Conservation (phyloP, 352 stramenopile species). For the Globisporangium rhizosaccharum region DNA sequence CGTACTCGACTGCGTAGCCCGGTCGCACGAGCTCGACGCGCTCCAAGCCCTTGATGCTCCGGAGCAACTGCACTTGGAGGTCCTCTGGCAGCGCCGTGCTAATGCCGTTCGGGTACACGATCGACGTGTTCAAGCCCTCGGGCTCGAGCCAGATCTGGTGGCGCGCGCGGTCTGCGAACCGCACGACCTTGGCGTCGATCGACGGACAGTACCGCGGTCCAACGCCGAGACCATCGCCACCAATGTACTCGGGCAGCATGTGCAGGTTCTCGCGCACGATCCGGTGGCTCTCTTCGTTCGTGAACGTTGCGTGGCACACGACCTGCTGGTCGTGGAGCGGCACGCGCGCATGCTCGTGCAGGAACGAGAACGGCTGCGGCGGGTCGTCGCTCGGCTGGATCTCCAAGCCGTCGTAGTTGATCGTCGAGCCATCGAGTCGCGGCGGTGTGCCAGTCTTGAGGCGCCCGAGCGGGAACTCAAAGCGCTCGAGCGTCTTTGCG, state of each 20-base stretch:
- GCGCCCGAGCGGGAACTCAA: slow-evolving; percentile 90
- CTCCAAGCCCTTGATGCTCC: slow-evolving; percentile 94
- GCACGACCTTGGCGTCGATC: slow-evolving; percentile 95
- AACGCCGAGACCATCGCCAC: slow-evolving; percentile 69
- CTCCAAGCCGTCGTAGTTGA: slow-evolving; percentile 91
- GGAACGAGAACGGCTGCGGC: slow-evolving; percentile 93
- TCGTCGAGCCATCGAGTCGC: slow-evolving; percentile 92
- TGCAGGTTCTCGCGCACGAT: slow-evolving; percentile 93
- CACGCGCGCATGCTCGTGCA: slow-evolving; percentile 82
- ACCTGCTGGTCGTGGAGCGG: slow-evolving; percentile 80
- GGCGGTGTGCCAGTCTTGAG: slow-evolving; percentile 98
- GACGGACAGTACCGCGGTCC: slow-evolving; percentile 94
- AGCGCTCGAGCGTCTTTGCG: slow-evolving; percentile 90
- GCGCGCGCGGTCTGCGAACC: slow-evolving; percentile 65
- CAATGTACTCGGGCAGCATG: slow-evolving; percentile 91
- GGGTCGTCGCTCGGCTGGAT: slow-evolving; percentile 92
- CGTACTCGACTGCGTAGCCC: slow-evolving; percentile 99
- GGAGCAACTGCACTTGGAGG: slow-evolving; percentile 93
- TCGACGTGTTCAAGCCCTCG: slow-evolving; percentile 93
- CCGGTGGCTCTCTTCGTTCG: slow-evolving; percentile 94
- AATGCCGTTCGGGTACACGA: slow-evolving; percentile 99
- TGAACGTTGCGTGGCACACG: slow-evolving; percentile 93
- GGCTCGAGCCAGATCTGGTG: slow-evolving; percentile 97
- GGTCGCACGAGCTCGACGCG: slow-evolving; percentile 93
- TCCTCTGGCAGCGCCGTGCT: slow-evolving; percentile 89